Evolutionary conservation across 805 yeast species (phyloP).

Genomic region (Hanseniaspora lindneri): DNA sequence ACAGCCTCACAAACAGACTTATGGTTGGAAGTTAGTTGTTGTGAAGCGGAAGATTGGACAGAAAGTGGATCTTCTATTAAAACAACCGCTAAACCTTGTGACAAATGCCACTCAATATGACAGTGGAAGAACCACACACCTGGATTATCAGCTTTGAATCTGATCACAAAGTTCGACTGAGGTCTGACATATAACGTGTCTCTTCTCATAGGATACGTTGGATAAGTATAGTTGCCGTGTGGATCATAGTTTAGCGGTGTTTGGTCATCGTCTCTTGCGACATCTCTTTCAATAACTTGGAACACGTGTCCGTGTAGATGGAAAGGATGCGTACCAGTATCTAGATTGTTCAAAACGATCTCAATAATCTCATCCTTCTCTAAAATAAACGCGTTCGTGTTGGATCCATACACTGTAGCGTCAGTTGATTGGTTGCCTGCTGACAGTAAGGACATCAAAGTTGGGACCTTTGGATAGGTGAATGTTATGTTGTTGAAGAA

Average conservation of each 20-base stretch:
- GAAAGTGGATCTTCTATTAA: slow-evolving; percentile 74
- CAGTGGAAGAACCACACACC: slow-evolving; percentile 99
- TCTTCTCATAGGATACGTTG: slow-evolving; percentile 71
- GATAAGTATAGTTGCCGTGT: slow-evolving; percentile 38
- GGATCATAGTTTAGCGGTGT: slow-evolving; percentile 49
- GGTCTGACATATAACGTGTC: slow-evolving; percentile 72
- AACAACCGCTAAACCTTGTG: slow-evolving; percentile 78
- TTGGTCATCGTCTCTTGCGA: slow-evolving; percentile 40
- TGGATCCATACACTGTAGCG: slow-evolving; percentile 55
- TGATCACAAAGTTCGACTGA: slow-evolving; percentile 70
- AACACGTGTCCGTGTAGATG: slow-evolving; percentile 83
- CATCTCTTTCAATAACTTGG: slow-evolving; percentile 70
- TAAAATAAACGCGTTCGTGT: slow-evolving; percentile 67
- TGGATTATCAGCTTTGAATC: slow-evolving; percentile 88
- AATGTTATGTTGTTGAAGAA: slow-evolving; percentile 83
- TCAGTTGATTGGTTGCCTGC: slow-evolving; percentile 51
- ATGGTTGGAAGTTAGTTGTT: slow-evolving; percentile 52
- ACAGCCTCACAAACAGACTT: slow-evolving; percentile 46
- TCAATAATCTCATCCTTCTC: slow-evolving; percentile 47
- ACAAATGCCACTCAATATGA: slow-evolving; percentile 96
- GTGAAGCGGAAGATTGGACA: slow-evolving; percentile 42
- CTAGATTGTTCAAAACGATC: slow-evolving; percentile 71
- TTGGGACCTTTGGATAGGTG: slow-evolving; percentile 72
- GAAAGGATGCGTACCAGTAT: slow-evolving; percentile 94
- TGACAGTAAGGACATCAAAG: slow-evolving; percentile 63